A percentile compares a stretch with the other conserved stretches of the same genome.
phyloP scores from a whole-genome alignment of 192 early-diverging fungal species.

The Rhizoclosmatium globosum region DNA sequence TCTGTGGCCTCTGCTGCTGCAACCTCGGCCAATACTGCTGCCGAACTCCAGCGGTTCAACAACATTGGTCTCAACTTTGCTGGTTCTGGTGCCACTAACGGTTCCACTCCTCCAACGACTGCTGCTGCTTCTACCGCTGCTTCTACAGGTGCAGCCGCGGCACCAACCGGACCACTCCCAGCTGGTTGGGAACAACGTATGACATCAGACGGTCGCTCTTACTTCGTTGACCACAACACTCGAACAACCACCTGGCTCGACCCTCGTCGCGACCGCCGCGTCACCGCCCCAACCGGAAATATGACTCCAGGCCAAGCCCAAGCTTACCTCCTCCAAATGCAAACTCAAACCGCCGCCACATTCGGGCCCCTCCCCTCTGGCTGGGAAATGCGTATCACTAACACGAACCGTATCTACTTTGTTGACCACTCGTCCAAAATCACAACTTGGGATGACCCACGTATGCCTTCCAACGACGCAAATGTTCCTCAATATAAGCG shows the following conservation, averaged over 20 bases:
- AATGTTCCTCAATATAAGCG: constrained; percentile 99
- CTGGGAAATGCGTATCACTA: constrained; percentile 98
- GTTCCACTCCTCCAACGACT: constrained; percentile 23
- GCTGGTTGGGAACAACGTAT: constrained; percentile 62
- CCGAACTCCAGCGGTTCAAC: constrained; percentile 81
- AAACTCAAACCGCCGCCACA: constrained; percentile 75
- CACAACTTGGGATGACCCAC: constrained; percentile 95
- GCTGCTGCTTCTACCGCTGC: constrained; percentile 35
- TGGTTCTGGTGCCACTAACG: constrained; percentile 2
- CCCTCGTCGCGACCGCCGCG: constrained; percentile 64
- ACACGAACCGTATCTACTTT: constrained; percentile 95
- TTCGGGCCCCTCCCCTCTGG: constrained; percentile 94
- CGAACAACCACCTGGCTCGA: constrained; percentile 98
- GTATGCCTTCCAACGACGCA: constrained; percentile 65
- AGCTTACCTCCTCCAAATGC: constrained; percentile 59
- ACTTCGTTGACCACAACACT: constrained; percentile 99
- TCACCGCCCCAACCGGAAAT: constrained; percentile 52
- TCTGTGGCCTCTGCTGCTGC: background rate
- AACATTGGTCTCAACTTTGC: constrained; percentile 71
- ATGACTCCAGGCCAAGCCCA: constrained; percentile 60
- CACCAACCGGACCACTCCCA: constrained; percentile 78
- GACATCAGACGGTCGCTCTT: constrained; percentile 80
- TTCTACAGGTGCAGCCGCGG: constrained; percentile 41
- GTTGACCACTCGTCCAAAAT: constrained; percentile 98
- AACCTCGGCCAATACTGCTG: constrained; percentile 59